Evolutionary conservation across 2,329 filamentous ascomycete genomes (phyloP).

Genomic region (Teratosphaeria pseudoeucalypti): DNA sequence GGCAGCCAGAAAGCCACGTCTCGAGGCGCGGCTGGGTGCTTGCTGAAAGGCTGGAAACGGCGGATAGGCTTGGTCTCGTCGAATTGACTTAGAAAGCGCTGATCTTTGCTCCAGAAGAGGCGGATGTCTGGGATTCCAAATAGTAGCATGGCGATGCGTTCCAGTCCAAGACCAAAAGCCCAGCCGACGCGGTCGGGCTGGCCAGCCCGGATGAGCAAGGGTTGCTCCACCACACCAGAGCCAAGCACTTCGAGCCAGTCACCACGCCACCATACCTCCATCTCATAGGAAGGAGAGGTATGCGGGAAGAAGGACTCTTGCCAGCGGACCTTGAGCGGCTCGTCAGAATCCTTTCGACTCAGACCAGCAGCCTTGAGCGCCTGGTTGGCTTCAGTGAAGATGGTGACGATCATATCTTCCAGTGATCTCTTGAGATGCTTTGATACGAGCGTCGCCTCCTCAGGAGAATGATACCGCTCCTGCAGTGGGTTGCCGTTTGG

Average conservation of each 20-base stretch:
- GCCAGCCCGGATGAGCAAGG: conserved; percentile 66
- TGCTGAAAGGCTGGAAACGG: conserved; percentile 79
- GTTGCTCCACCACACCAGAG: conserved; percentile 81
- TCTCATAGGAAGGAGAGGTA: conserved; percentile 88
- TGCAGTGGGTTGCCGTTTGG: conserved; percentile 73
- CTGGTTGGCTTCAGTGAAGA: conserved; percentile 68
- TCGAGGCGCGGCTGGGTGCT: conserved; percentile 78
- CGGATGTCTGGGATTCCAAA: conserved; percentile 95
- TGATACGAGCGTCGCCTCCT: conserved; percentile 72
- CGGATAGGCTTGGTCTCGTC: conserved; percentile 37
- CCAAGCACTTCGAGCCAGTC: conserved; percentile 95
- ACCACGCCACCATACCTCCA: conserved; percentile 88
- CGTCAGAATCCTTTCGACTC: conserved; percentile 33
- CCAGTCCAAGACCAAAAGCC: conserved; percentile 91
- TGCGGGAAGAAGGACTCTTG: conserved; percentile 97
- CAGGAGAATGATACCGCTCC: conserved; percentile 54
- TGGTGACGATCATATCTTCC: conserved; percentile 79
- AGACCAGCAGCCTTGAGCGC: conserved; percentile 43
- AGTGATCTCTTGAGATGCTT: conserved; percentile 81
- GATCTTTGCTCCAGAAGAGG: conserved; percentile 85
- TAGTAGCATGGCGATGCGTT: conserved; percentile 93
- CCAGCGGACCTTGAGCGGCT: conserved; percentile 82
- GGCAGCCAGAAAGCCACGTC: conserved; percentile 90
- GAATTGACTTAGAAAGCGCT: conserved; percentile 82
- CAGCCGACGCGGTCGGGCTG: conserved; percentile 71